Evolutionary conservation across 768 basidiomycete genomes (phyloP).

Genomic region (Kwoniella newhampshirensis): DNA sequence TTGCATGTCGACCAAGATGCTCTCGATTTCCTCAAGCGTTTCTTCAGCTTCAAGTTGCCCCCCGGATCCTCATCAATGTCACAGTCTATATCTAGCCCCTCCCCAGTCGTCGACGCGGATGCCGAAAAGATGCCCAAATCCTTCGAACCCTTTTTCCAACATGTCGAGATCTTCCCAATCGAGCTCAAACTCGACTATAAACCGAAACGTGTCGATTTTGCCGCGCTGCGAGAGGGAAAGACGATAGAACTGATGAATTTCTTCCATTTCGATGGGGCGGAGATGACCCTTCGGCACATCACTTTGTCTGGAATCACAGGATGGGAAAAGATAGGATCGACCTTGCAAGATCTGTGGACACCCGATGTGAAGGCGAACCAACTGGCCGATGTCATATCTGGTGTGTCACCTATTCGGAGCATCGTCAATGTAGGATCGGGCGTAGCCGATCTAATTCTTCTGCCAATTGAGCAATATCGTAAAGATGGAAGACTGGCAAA

Average conservation of each 20-base stretch:
- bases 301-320: slow-evolving; percentile 86
- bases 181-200: slow-evolving; percentile 98
- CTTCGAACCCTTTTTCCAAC: slow-evolving; percentile 55
- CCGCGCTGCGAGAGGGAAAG: slow-evolving; percentile 80
- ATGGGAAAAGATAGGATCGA: slow-evolving; percentile 83
- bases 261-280: slow-evolving; percentile 98
- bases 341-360: slow-evolving; percentile 97
- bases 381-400: slow-evolving; percentile 92
- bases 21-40: slow-evolving; percentile 93
- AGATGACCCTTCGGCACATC: slow-evolving; percentile 94
- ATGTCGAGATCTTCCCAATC: slow-evolving; percentile 91
- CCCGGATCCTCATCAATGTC: slow-evolving; percentile 49
- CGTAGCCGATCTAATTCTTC: slow-evolving; percentile 88
- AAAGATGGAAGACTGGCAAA: slow-evolving; percentile 91
- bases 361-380: slow-evolving; percentile 99
- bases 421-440: slow-evolving; percentile 97
- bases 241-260: slow-evolving; percentile 99
- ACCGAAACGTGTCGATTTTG: slow-evolving; percentile 92
- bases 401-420: slow-evolving; percentile 92
- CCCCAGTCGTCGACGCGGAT: no score
- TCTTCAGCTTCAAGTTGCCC: slow-evolving; percentile 70
- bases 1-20: slow-evolving; percentile 98
- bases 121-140: not conserved
- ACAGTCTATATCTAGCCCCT: not conserved
- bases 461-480: slow-evolving; percentile 96